Conservation (phyloP, 495 filamentous ascomycete genomes). For the Aspergillus sclerotioniger region DNA sequence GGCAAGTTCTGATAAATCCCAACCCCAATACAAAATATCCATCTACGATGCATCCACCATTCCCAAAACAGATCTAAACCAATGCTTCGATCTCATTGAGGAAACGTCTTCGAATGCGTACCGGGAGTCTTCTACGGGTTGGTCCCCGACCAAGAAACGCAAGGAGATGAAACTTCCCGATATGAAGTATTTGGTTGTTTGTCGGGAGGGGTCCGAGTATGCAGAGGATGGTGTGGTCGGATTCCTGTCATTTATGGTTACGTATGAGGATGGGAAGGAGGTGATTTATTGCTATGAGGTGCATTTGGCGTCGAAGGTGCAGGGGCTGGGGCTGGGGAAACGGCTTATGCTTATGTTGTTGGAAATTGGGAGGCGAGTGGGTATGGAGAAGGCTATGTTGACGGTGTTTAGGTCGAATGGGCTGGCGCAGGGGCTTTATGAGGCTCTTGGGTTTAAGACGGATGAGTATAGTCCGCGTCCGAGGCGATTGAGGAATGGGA, state of each 20-base stretch:
- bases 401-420: conserved; percentile 73
- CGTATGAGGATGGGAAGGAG: conserved; percentile 69
- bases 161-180: conserved; percentile 74
- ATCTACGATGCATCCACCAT: conserved; percentile 51
- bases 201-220: conserved; percentile 21
- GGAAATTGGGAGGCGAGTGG: conserved; percentile 40
- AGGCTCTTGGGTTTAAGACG: conserved; percentile 60
- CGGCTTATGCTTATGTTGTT: conserved; percentile 43
- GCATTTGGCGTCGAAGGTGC: conserved; percentile 59
- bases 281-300: conserved; percentile 90
- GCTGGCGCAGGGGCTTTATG: conserved; percentile 63
- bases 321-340: conserved; percentile 44
- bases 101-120: conserved; percentile 68
- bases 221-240: conserved; percentile 41
- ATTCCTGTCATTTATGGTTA: conserved; percentile 81
- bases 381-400: conserved; percentile 75
- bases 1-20: no score
- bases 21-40: conserved; percentile 16
- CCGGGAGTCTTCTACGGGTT: conserved; percentile 59
- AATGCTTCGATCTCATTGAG: conserved; percentile 70
- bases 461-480: conserved; percentile 67
- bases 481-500: conserved; percentile 61
- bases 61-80: conserved; percentile 50
- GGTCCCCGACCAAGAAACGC: conserved; percentile 67
- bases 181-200: conserved; percentile 65